phyloP scores from a whole-genome alignment of 345 rosid genomes.

The Eucalyptus shirleyi region DNA sequence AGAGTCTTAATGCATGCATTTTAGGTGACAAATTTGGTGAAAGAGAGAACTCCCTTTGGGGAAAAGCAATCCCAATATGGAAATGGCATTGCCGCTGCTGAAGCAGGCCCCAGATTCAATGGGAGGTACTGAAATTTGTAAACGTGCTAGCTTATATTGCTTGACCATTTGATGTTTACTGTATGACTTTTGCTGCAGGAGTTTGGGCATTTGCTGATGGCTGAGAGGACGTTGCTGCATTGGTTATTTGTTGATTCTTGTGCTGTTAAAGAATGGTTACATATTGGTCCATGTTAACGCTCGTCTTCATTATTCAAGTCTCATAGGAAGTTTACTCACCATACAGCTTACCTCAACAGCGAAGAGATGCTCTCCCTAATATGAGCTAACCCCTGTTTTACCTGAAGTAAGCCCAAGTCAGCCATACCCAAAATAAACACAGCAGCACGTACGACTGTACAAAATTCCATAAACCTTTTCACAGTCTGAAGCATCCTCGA shows the following conservation, averaged over 20 bases:
- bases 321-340: background rate
- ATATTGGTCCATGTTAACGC: background rate
- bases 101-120: slow-evolving; percentile 22
- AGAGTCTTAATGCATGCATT: background rate
- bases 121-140: slow-evolving; percentile 20
- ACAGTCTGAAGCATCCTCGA: background rate
- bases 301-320: background rate
- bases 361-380: background rate
- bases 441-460: background rate
- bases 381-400: background rate
- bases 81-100: slow-evolving; percentile 9
- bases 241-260: background rate
- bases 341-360: background rate
- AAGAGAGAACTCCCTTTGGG: slow-evolving; percentile 15
- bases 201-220: slow-evolving; percentile 40
- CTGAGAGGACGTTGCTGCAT: background rate
- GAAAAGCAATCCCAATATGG: slow-evolving; percentile 24
- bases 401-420: background rate
- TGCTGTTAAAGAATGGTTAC: background rate
- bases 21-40: slow-evolving; percentile 16
- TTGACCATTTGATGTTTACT: background rate
- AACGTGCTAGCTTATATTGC: background rate
- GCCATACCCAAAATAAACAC: background rate
- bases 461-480: background rate
- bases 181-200: slow-evolving; percentile 21